Evolutionary conservation across 1,284 basidiomycete genomes (phyloP).

Genomic region (Leccinum pachyderme): DNA sequence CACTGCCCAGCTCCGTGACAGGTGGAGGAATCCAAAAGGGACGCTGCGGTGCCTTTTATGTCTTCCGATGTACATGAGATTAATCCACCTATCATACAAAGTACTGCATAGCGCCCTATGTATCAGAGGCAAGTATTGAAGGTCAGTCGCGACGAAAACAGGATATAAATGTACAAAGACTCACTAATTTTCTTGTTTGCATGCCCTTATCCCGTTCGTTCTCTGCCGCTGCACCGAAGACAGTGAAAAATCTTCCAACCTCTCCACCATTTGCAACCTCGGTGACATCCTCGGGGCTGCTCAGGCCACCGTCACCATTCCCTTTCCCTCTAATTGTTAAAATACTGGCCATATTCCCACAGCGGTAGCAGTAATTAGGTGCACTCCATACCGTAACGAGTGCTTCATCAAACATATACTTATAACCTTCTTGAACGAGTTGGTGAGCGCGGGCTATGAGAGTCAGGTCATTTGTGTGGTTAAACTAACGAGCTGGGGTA

Average conservation of each 20-base stretch:
- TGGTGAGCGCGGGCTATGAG: constrained; percentile 94
- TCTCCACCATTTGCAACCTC: constrained; percentile 13
- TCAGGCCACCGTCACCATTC: constrained; percentile 34
- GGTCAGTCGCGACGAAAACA: neutral
- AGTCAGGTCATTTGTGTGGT: constrained; percentile 81
- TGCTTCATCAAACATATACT: constrained; percentile 94
- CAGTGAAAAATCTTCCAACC: constrained; percentile 55
- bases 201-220: constrained; percentile 78
- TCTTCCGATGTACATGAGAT: constrained; percentile 5
- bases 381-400: constrained; percentile 98
- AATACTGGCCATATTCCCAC: constrained; percentile 79
- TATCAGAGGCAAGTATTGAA: constrained; percentile 4
- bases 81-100: constrained; percentile 28
- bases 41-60: neutral
- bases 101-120: constrained; percentile 32
- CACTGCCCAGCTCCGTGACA: neutral
- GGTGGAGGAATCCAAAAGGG: neutral
- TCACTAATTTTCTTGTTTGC: constrained; percentile 61
- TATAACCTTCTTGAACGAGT: constrained; percentile 95
- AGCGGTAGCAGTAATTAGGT: constrained; percentile 93
- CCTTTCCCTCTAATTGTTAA: constrained; percentile 69
- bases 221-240: constrained; percentile 82
- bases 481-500: constrained; percentile 62
- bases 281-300: constrained; percentile 3
- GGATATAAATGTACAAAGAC: constrained; percentile 26